These are phyloP conservation scores for Boletellus emodensis DNA, from an alignment of 768 basidiomycete species.

Conservation along the genomic window DNA sequence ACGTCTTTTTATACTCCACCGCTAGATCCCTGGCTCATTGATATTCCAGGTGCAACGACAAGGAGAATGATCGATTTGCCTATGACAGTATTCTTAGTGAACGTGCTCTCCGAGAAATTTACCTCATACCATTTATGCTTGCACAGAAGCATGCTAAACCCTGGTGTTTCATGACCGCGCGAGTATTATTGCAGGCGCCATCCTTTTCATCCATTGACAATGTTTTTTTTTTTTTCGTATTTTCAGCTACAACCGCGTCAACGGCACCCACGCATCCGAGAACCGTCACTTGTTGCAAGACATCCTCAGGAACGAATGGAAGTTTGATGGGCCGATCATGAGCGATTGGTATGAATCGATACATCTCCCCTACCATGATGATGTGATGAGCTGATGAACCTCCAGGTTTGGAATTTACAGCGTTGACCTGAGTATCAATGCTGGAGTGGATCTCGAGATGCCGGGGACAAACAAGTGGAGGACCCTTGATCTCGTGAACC, in stretches of 20 bases:
- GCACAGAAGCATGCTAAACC: constrained; percentile 48
- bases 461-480: constrained; percentile 76
- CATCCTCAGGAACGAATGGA: constrained; percentile 71
- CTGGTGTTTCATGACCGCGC: constrained; percentile 59
- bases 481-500: constrained; percentile 60
- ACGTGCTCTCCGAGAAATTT: constrained; percentile 54
- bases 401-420: constrained; percentile 70
- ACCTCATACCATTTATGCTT: constrained; percentile 61
- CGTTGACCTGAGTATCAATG: constrained; percentile 59
- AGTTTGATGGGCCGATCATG: constrained; percentile 70
- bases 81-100: constrained; percentile 51
- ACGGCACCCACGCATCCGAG: constrained; percentile 71
- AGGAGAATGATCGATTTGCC: constrained; percentile 70
- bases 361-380: not conserved
- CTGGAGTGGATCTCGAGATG: constrained; percentile 81
- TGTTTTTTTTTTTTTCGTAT: not conserved
- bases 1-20: constrained; percentile 11
- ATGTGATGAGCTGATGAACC: not conserved
- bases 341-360: constrained; percentile 62
- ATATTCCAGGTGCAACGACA: constrained; percentile 62
- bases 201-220: not conserved
- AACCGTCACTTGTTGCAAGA: constrained; percentile 54
- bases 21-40: not conserved
- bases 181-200: constrained; percentile 24
- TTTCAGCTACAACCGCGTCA: constrained; percentile 66